Evolutionary conservation across 2,329 filamentous ascomycete species (phyloP), one percentile per base, ranked within the genome.

Genomic region (Colletotrichum noveboracense): DNA sequence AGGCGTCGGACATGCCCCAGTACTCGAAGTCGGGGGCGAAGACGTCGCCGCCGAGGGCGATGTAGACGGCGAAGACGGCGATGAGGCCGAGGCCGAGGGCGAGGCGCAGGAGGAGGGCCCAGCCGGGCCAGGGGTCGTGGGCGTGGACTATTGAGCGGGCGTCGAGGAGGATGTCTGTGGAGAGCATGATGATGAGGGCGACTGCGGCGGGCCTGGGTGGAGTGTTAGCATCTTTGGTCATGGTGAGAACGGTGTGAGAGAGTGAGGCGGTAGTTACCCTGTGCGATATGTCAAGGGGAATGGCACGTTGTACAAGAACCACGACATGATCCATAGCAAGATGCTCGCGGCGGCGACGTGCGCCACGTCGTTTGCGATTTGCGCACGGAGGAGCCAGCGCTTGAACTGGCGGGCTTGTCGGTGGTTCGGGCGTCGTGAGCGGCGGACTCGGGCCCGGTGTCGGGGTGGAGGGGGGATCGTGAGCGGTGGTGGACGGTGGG

Each of bases 11-110:
- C 66, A 87, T 77, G 21, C 80, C 82, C 84, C 85, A 87, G 78
- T 84, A 86, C 1, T 80, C 79, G 60, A 85, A 86, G 4, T 80
- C 80, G 3, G 68, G 60, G 1, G 84, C 84, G 60, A 87, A 87
- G 28, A 84, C 83, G n/a, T 79, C 77, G 18, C 83, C 77, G n/a
- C 83, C 80, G 38, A 82, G 38, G 13, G 79, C 82, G 24, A 85
- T 76, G 61, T 84, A 85, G n/a, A 82, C 79, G 62, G 84, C 75
- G 66, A 87, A 83, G 32, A 85, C 71, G 21, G 81, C 80, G n/a
- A 86, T 75, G 62, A 86, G 84, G 21, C 79, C 79, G 18, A 81
- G 69, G 6, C 84, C 84, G 28, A 82, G 78, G 26, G 81, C 18
- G 6, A 82, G 77, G 30, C 85, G 82, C 13, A 82, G 65, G 8